Percentiles rank a stretch among this genome's conserved stretches.
Evolutionary conservation across 768 basidiomycete species (phyloP).

Genomic region (Cantharellus cinnabarinus): DNA sequence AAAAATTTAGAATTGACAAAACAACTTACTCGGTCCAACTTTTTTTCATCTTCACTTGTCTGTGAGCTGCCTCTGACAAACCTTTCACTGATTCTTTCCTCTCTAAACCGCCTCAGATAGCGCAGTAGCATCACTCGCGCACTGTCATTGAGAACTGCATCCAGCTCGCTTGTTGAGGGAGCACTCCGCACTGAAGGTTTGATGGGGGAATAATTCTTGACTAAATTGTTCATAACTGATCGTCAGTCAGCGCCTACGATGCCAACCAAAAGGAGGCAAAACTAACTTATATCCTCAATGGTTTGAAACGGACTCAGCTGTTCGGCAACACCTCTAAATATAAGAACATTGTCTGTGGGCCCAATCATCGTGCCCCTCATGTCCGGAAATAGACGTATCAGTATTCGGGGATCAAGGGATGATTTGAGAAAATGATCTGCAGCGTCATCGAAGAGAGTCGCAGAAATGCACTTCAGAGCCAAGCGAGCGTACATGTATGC

Average conservation of each 20-base stretch:
- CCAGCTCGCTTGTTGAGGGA: slow-evolving; percentile 48
- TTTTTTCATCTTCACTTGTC: neutral
- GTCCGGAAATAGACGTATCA: slow-evolving; percentile 62
- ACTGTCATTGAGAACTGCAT: slow-evolving; percentile 37
- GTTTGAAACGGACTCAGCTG: slow-evolving; percentile 46
- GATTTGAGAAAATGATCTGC: slow-evolving; percentile 59
- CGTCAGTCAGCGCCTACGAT: slow-evolving; percentile 36
- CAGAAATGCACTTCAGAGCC: slow-evolving; percentile 56
- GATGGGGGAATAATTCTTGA: slow-evolving; percentile 79
- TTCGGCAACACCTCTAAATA: slow-evolving; percentile 58
- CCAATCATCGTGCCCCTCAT: slow-evolving; percentile 41
- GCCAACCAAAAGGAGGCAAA: slow-evolving; percentile 7
- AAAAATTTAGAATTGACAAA: neutral
- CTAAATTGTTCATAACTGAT: slow-evolving; percentile 73
- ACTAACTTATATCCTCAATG: slow-evolving; percentile 78
- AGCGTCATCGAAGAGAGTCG: slow-evolving; percentile 71
- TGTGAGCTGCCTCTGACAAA: no score
- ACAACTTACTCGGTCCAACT: neutral
- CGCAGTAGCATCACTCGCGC: slow-evolving; percentile 56
- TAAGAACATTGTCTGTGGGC: slow-evolving; percentile 30
- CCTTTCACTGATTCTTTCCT: neutral
- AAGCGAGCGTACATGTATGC: slow-evolving; percentile 65
- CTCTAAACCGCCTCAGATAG: neutral
- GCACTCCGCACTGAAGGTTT: slow-evolving; percentile 44
- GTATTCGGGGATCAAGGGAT: slow-evolving; percentile 62